Percentiles rank a stretch among this genome's conserved stretches.
phyloP scores from a whole-genome alignment of 225 moss, liverwort and hornwort species.

The Straminergon stramineum region DNA sequence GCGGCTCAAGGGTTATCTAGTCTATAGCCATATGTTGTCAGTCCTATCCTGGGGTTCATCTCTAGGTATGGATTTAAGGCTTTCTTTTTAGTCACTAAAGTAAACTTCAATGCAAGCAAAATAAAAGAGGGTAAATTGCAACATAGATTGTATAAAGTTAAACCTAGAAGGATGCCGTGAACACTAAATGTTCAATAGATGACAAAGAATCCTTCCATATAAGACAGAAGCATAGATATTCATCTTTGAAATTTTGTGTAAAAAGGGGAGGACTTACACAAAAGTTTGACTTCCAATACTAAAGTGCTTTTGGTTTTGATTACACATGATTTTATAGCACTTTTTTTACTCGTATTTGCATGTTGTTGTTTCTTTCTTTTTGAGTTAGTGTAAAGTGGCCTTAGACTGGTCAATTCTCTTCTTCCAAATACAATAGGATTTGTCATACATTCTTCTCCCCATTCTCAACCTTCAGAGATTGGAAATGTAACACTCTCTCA shows the following conservation, averaged over 20 bases:
- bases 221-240: background rate
- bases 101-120: background rate
- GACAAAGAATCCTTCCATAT: background rate
- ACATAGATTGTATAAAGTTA: background rate
- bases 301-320: background rate
- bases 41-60: accelerated
- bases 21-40: background rate
- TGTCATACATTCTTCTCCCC: no score
- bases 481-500: no score
- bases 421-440: background rate
- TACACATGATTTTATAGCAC: accelerated
- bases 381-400: background rate
- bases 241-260: background rate
- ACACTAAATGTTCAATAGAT: accelerated
- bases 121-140: background rate
- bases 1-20: no score
- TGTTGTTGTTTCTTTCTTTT: accelerated
- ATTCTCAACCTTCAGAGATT: no score
- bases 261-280: accelerated
- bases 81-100: background rate
- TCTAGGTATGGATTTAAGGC: accelerated
- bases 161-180: accelerated
- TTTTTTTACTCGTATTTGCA: background rate
- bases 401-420: accelerated
- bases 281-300: background rate